These are phyloP conservation scores for Elsinoe necatrix DNA, from an alignment of 2,329 filamentous ascomycete genomes.

Conservation along the genomic window DNA sequence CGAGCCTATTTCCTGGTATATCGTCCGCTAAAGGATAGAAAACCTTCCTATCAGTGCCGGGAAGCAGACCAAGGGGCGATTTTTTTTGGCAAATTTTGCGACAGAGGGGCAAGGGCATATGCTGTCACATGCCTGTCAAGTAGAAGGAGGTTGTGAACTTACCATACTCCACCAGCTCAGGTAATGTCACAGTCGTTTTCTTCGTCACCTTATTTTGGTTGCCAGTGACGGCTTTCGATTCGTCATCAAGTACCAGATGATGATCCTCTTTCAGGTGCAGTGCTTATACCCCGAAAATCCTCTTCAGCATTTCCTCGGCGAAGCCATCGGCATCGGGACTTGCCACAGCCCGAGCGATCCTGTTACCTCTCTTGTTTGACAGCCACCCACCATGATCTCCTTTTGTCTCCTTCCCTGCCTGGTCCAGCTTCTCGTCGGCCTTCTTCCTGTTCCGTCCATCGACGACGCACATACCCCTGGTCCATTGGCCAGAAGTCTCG, in stretches of 20 bases:
- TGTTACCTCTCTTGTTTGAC: constrained; percentile 64
- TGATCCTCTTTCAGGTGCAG: too few relatives aligned
- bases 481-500: constrained; percentile 91
- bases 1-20: too few relatives aligned
- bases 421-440: constrained; percentile 28
- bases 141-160: too few relatives aligned
- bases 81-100: too few relatives aligned
- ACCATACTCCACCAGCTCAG: too few relatives aligned
- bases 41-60: too few relatives aligned
- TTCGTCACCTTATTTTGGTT: too few relatives aligned
- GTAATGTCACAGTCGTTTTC: too few relatives aligned
- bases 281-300: constrained; percentile 21
- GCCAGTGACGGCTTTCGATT: neutral
- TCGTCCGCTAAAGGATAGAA: too few relatives aligned
- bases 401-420: constrained; percentile 42
- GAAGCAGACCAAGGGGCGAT: too few relatives aligned
- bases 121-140: too few relatives aligned
- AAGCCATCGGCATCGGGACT: constrained; percentile 57
- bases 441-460: constrained; percentile 60
- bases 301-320: constrained; percentile 23
- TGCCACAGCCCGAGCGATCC: constrained; percentile 62
- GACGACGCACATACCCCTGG: constrained; percentile 77
- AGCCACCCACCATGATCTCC: constrained; percentile 70
- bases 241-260: neutral
- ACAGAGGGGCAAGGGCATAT: too few relatives aligned